Percentiles rank a stretch among this genome's conserved stretches.
These are phyloP conservation scores for Eimeria mitis DNA, from an alignment of 169 alveolate genomes.

Conservation along the genomic window DNA sequence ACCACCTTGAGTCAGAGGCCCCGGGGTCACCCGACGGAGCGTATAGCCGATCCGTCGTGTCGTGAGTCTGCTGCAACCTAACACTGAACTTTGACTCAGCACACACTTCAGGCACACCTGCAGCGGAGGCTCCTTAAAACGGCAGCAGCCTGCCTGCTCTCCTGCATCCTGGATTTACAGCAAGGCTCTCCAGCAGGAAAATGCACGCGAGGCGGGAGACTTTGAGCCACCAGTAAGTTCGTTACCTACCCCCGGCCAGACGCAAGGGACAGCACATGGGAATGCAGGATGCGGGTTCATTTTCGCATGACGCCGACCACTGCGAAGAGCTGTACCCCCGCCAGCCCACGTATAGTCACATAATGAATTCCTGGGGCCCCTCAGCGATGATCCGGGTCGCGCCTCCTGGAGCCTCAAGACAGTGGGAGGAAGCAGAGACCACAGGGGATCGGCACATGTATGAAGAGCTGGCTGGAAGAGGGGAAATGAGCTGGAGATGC, in stretches of 20 bases:
- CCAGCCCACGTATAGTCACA: conserved; percentile 3
- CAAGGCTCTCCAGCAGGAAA: background rate
- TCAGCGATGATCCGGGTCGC: background rate
- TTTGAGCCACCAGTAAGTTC: background rate
- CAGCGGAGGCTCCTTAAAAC: background rate
- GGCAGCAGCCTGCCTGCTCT: background rate
- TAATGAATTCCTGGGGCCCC: conserved; percentile 3
- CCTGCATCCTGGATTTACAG: background rate
- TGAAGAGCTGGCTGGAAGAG: background rate
- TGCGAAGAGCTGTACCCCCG: background rate
- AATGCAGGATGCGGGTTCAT: background rate
- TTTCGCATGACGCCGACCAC: background rate
- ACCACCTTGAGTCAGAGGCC: background rate
- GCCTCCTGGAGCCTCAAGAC: background rate
- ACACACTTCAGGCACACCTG: background rate
- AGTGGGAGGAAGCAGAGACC: background rate
- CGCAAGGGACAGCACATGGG: background rate
- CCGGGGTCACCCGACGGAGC: background rate
- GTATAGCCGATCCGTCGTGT: background rate
- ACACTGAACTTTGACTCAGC: background rate
- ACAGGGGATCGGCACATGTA: background rate
- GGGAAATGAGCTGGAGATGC: background rate
- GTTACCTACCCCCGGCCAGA: background rate
- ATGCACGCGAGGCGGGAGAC: background rate
- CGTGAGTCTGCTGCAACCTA: background rate